Evolutionary conservation across 2,329 filamentous ascomycete genomes (phyloP).

Genomic region (Arthrobotrys sphaeroides): DNA sequence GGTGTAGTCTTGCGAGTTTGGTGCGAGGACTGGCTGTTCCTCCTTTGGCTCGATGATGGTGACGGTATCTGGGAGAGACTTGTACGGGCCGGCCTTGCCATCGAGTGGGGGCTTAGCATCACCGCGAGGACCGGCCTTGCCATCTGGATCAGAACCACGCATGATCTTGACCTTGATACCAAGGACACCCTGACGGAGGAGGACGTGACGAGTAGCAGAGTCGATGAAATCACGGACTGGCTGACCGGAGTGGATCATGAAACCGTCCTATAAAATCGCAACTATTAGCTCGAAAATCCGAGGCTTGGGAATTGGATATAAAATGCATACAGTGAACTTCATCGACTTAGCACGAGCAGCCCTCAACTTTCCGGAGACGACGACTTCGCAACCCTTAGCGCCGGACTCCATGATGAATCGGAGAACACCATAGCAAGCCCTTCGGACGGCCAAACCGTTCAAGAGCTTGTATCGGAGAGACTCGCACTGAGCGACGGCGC

Average conservation of each 20-base stretch:
- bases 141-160: constrained; percentile 98
- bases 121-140: constrained; percentile 98
- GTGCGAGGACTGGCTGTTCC: constrained; percentile 93
- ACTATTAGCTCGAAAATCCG: constrained; percentile 24
- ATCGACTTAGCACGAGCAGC: constrained; percentile 99
- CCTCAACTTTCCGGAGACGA: constrained; percentile 98
- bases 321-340: constrained; percentile 92
- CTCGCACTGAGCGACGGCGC: constrained; percentile 99
- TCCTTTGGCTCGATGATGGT: constrained; percentile 99
- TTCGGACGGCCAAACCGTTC: constrained; percentile 97
- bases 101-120: too few relatives aligned
- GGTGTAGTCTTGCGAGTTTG: constrained; percentile 95
- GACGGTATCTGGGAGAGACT: constrained; percentile 96
- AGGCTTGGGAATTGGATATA: too few relatives aligned
- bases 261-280: constrained; percentile 74
- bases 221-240: constrained; percentile 99
- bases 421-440: constrained; percentile 99
- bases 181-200: constrained; percentile 98
- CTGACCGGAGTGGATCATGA: constrained; percentile 99
- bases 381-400: constrained; percentile 99
- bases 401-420: constrained; percentile 99
- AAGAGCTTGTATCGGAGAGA: constrained; percentile 99
- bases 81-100: constrained; percentile 97
- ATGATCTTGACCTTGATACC: constrained; percentile 99
- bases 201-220: constrained; percentile 96